Evolutionary conservation across 345 rosid species (phyloP).

Genomic region (Eucalyptus pumila): DNA sequence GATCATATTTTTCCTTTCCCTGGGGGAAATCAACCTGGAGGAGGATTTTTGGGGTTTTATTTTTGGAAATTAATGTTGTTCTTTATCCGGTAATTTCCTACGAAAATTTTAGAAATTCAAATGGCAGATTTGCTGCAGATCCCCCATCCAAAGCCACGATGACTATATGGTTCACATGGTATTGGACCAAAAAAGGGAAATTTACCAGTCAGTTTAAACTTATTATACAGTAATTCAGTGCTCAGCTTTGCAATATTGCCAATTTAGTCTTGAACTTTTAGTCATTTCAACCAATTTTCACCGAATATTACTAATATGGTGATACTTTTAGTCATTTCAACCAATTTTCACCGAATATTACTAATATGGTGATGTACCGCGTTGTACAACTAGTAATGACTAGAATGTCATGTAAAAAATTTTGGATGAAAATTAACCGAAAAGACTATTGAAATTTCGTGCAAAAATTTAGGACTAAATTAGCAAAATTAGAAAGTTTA

Average conservation of each 20-base stretch:
- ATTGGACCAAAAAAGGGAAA: not conserved
- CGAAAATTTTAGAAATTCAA: not conserved
- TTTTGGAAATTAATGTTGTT: not conserved
- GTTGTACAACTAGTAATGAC: fast-evolving
- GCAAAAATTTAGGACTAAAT: fast-evolving
- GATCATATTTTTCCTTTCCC: not conserved
- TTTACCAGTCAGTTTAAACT: not conserved
- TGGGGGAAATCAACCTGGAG: not conserved
- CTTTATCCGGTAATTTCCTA: not conserved
- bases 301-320: not conserved
- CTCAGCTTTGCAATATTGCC: not conserved
- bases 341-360: fast-evolving
- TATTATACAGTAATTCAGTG: not conserved
- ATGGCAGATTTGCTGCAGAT: not conserved
- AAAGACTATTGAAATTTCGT: not conserved
- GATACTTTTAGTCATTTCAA: not conserved
- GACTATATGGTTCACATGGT: not conserved
- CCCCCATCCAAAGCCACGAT: not conserved
- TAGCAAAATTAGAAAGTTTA: not conserved
- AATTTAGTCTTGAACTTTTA: not conserved
- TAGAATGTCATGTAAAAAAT: fast-evolving
- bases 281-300: fast-evolving
- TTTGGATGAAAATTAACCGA: fast-evolving
- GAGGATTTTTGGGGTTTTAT: not conserved
- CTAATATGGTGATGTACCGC: not conserved